Evolutionary conservation across 257 asterid genomes (phyloP).

Genomic region (Coffea eugenioides): DNA sequence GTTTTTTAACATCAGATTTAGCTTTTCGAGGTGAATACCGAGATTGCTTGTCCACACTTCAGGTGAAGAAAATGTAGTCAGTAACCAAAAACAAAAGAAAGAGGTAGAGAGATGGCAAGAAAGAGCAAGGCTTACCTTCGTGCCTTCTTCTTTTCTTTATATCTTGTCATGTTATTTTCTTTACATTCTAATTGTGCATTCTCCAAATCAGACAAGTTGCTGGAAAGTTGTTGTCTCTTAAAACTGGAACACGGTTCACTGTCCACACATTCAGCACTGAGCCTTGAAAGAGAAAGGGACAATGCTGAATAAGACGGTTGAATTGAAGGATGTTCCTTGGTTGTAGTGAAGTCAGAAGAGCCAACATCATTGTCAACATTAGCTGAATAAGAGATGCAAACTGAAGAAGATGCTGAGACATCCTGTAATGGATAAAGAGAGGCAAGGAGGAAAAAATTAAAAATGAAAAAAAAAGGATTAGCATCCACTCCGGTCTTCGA

Average conservation of each 20-base stretch:
- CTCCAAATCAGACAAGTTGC: constrained; percentile 25
- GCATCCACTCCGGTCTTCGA: too few relatives aligned
- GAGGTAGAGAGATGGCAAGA: neutral
- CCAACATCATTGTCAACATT: constrained; percentile 21
- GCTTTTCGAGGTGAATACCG: constrained; percentile 32
- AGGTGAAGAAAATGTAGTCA: neutral
- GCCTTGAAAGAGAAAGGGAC: constrained; percentile 40
- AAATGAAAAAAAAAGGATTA: too few relatives aligned
- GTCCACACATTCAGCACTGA: constrained; percentile 42
- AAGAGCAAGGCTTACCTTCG: constrained; percentile 32
- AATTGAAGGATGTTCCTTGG: constrained; percentile 7
- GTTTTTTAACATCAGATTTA: constrained; percentile 40
- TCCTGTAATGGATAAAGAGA: constrained; percentile 28
- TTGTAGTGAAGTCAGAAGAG: constrained; percentile 7
- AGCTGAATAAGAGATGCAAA: constrained; percentile 17
- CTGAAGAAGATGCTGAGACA: constrained; percentile 27
- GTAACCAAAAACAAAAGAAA: neutral
- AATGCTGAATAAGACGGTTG: constrained; percentile 29
- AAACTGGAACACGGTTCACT: constrained; percentile 32
- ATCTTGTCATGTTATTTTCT: constrained; percentile 32
- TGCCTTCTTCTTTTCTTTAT: constrained; percentile 48
- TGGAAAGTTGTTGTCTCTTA: constrained; percentile 19
- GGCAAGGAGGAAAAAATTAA: neutral
- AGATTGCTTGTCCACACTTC: constrained; percentile 52
- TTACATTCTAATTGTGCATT: constrained; percentile 21